These are phyloP conservation scores for Aspergillus melleus DNA, from an alignment of 2,329 filamentous ascomycete species.

Conservation along the genomic window DNA sequence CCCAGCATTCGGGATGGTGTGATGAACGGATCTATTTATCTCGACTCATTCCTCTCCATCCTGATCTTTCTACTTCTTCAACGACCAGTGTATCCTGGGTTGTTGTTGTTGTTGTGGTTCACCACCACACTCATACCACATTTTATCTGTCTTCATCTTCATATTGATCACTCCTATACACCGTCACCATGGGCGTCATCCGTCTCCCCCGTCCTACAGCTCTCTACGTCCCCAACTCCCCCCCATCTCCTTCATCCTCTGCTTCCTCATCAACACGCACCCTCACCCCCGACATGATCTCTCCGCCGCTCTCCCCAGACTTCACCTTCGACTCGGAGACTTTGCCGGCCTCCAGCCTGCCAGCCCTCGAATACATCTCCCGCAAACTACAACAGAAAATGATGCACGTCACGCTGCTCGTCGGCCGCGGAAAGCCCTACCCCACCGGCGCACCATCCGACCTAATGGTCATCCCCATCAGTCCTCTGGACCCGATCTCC, in stretches of 20 bases:
- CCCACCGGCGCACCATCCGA: constrained; percentile 40
- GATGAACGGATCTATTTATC: background rate
- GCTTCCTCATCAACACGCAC: constrained; percentile 19
- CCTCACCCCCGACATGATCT: constrained; percentile 44
- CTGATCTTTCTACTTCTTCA: background rate
- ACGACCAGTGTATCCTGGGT: background rate
- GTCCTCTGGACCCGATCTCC: constrained; percentile 30
- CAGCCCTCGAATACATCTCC: constrained; percentile 44
- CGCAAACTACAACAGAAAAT: constrained; percentile 40
- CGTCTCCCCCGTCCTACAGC: constrained; percentile 36
- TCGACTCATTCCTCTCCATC: background rate
- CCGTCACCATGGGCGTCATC: constrained; percentile 34
- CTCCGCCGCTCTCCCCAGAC: constrained; percentile 39
- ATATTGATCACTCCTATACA: background rate
- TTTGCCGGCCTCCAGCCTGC: constrained; percentile 36
- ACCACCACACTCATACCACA: background rate
- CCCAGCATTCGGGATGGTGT: background rate
- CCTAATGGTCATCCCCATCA: constrained; percentile 40
- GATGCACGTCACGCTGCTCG: constrained; percentile 43
- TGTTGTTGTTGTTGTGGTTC: background rate
- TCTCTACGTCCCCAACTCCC: constrained; percentile 37
- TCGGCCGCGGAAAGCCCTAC: constrained; percentile 41
- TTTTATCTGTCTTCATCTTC: background rate
- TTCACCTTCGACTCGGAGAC: constrained; percentile 41
- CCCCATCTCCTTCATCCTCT: constrained; percentile 5